phyloP scores from a whole-genome alignment of 352 stramenopile species.

The Globisporangium cystogenes region DNA sequence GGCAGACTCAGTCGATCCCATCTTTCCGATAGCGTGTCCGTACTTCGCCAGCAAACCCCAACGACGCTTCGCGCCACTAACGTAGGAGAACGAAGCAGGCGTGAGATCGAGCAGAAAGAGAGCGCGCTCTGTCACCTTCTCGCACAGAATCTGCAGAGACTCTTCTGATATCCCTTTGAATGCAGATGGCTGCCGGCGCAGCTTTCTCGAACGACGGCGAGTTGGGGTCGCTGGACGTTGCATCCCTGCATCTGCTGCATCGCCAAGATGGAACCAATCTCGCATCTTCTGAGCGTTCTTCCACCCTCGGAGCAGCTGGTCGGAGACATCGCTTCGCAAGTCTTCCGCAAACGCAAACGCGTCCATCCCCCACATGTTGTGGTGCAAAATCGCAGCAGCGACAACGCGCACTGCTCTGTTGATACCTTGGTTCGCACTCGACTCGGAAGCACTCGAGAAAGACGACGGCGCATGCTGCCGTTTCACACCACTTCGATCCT shows the following conservation, averaged over 20 bases:
- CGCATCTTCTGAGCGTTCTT: slow-evolving; percentile 87
- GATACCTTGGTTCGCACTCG: slow-evolving; percentile 27
- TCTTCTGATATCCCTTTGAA: slow-evolving; percentile 75
- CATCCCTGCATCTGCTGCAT: slow-evolving; percentile 53
- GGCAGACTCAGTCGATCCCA: slow-evolving; percentile 33
- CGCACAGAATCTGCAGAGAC: slow-evolving; percentile 54
- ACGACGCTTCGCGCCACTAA: slow-evolving; percentile 57
- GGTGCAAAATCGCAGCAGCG: slow-evolving; percentile 75
- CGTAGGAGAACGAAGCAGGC: slow-evolving; percentile 70
- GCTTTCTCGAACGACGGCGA: slow-evolving; percentile 24
- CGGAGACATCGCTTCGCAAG: slow-evolving; percentile 50
- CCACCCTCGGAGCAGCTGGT: slow-evolving; percentile 65
- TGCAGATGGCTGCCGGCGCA: slow-evolving; percentile 65
- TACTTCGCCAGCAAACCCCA: slow-evolving; percentile 76
- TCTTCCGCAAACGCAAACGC: slow-evolving; percentile 61
- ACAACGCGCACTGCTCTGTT: slow-evolving; percentile 63
- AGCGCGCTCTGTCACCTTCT: slow-evolving; percentile 68
- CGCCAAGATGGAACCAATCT: slow-evolving; percentile 80
- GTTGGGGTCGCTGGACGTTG: slow-evolving; percentile 26
- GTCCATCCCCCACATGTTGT: slow-evolving; percentile 87
- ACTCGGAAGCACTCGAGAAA: slow-evolving; percentile 32
- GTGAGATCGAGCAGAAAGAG: slow-evolving; percentile 70
- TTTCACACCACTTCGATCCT: slow-evolving; percentile 19
- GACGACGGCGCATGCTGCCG: slow-evolving; percentile 21
- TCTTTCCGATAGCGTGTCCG: slow-evolving; percentile 46